A percentile compares a stretch with the other conserved stretches of the same genome.
Conservation (phyloP, 2,329 filamentous ascomycete species). For the Claviceps citrina region DNA sequence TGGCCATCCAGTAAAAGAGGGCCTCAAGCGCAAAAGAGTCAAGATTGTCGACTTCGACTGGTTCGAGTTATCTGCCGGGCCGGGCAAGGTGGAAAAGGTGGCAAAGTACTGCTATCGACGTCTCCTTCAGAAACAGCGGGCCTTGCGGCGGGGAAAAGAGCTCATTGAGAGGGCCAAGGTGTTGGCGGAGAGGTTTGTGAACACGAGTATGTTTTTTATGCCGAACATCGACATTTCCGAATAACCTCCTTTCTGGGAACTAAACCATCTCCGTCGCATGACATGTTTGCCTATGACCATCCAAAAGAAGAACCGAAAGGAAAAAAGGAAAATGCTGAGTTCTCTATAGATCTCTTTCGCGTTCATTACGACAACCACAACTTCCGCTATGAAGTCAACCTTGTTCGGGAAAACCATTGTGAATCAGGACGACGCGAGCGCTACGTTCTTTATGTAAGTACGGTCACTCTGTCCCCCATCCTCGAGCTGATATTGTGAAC, state of each 20-base stretch:
- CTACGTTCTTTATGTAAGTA: constrained; percentile 37
- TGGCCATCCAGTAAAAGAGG: constrained; percentile 20
- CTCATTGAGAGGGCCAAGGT: constrained; percentile 24
- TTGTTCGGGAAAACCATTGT: constrained; percentile 33
- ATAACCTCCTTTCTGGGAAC: too few species aligned
- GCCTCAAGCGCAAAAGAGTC: constrained; percentile 19
- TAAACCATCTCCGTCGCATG: too few species aligned
- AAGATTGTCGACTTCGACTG: constrained; percentile 35
- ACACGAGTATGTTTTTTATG: constrained; percentile 25
- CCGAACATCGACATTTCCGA: too few species aligned
- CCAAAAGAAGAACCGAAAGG: too few species aligned
- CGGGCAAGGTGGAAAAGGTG: constrained; percentile 5
- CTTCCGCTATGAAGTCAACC: constrained; percentile 47
- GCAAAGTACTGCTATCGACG: neutral
- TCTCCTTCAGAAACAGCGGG: constrained; percentile 7
- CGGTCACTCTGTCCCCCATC: too few species aligned
- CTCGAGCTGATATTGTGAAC: too few species aligned
- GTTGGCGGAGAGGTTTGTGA: constrained; percentile 27
- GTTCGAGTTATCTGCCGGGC: constrained; percentile 31
- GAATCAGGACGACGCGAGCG: neutral
- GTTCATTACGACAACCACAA: constrained; percentile 46
- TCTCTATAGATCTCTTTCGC: constrained; percentile 38
- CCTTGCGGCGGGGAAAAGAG: constrained; percentile 17
- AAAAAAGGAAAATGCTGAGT: too few species aligned
- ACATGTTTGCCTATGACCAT: too few species aligned